A percentile compares a stretch with the other conserved stretches of the same genome.
These are phyloP conservation scores for Zygosaccharomyces kombuchaensis DNA, from an alignment of 805 yeast species.

Conservation along the genomic window DNA sequence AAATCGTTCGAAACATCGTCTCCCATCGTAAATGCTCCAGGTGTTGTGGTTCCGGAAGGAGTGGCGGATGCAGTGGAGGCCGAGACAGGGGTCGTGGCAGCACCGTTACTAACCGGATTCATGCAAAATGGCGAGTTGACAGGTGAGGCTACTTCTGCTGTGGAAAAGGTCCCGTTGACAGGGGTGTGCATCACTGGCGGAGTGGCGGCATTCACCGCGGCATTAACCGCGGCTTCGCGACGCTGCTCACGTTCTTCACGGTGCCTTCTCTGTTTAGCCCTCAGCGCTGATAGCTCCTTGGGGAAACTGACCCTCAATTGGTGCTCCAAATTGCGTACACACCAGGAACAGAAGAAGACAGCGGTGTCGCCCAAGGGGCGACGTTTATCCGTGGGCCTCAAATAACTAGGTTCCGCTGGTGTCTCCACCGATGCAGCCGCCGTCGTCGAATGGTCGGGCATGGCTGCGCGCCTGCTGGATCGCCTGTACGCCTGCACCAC, in stretches of 20 bases:
- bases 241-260: conserved; percentile 31
- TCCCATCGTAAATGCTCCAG: not conserved
- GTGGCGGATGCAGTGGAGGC: conserved; percentile 5
- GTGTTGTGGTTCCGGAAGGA: conserved; percentile 1
- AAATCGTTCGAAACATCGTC: not conserved
- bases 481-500: conserved; percentile 15
- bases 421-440: conserved; percentile 2
- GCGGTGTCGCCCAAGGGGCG: conserved; percentile 19
- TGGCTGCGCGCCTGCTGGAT: conserved; percentile 19
- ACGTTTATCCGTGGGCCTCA: conserved; percentile 28
- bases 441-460: not conserved
- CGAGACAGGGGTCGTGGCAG: not conserved
- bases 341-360: conserved; percentile 26
- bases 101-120: not conserved
- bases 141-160: not conserved
- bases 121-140: not conserved
- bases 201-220: conserved; percentile 12
- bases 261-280: conserved; percentile 24
- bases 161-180: conserved; percentile 2
- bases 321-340: conserved; percentile 23
- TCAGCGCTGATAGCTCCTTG: conserved; percentile 23
- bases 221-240: conserved; percentile 18
- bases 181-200: not conserved
- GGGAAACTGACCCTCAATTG: conserved; percentile 23
- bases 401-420: conserved; percentile 7